Percentiles rank a stretch among this genome's conserved stretches.
Evolutionary conservation across 768 basidiomycete genomes (phyloP).

Genomic region (Leccinellum luteum): DNA sequence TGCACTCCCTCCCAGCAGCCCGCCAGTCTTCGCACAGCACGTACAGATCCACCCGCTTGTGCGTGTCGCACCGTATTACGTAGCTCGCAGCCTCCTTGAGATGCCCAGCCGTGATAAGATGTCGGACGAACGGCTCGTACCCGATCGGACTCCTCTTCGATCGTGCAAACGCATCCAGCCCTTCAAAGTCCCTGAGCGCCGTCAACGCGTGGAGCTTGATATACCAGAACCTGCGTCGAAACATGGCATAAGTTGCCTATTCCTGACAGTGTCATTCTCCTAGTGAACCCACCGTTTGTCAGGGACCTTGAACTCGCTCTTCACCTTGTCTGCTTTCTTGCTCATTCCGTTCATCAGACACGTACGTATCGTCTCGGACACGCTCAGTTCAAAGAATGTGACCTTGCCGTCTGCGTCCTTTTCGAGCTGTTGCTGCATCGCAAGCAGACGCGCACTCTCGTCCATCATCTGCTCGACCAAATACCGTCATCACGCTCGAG

Average conservation of each 20-base stretch:
- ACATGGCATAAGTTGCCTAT: background rate
- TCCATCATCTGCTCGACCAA: slow-evolving; percentile 76
- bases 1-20: slow-evolving; percentile 84
- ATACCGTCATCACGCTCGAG: background rate
- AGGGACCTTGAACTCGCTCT: slow-evolving; percentile 87
- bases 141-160: slow-evolving; percentile 93
- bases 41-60: slow-evolving; percentile 81
- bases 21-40: slow-evolving; percentile 91
- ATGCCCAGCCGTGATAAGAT: slow-evolving; percentile 73
- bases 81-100: slow-evolving; percentile 73
- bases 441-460: slow-evolving; percentile 73
- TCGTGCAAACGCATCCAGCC: slow-evolving; percentile 80
- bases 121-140: slow-evolving; percentile 85
- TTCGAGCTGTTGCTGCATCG: slow-evolving; percentile 83
- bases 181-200: slow-evolving; percentile 79
- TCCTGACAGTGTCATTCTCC: background rate
- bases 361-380: slow-evolving; percentile 81
- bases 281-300: slow-evolving; percentile 75
- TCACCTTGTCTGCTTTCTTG: slow-evolving; percentile 88
- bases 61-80: slow-evolving; percentile 82
- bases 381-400: slow-evolving; percentile 75
- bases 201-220: slow-evolving; percentile 83
- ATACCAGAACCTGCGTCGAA: slow-evolving; percentile 79
- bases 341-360: slow-evolving; percentile 77
- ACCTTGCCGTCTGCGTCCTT: slow-evolving; percentile 79